Evolutionary conservation across 1,284 basidiomycete species (phyloP).

Genomic region (Heterobasidion annosum): DNA sequence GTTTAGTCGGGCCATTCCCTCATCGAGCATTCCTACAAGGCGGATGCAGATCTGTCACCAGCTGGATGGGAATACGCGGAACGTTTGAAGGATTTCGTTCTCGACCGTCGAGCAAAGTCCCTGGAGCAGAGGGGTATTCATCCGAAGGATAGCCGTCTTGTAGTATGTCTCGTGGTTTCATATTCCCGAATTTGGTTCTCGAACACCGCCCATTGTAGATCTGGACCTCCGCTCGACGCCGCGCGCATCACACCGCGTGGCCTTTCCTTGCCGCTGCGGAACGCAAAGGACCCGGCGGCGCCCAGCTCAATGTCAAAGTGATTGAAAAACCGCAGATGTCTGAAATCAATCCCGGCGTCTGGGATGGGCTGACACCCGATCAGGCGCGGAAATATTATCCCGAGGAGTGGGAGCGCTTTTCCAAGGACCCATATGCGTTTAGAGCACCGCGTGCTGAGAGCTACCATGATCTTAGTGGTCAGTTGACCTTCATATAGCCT

Average conservation of each 20-base stretch:
- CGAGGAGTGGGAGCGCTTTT: slow-evolving; percentile 89
- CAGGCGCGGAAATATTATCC: slow-evolving; percentile 89
- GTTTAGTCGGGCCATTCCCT: slow-evolving; percentile 84
- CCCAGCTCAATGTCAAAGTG: slow-evolving; percentile 57
- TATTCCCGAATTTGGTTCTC: no score
- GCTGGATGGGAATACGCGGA: slow-evolving; percentile 95
- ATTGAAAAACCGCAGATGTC: slow-evolving; percentile 93
- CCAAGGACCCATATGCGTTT: slow-evolving; percentile 90
- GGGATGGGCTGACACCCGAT: slow-evolving; percentile 90
- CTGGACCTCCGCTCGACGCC: slow-evolving; percentile 92
- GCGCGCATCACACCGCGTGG: slow-evolving; percentile 94
- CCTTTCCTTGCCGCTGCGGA: slow-evolving; percentile 62
- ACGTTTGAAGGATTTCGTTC: slow-evolving; percentile 76
- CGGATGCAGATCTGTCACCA: slow-evolving; percentile 93
- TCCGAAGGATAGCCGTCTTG: slow-evolving; percentile 58
- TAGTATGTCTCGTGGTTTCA: slow-evolving; percentile 39
- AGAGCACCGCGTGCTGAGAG: slow-evolving; percentile 89
- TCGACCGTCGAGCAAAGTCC: slow-evolving; percentile 63
- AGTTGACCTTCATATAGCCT: slow-evolving; percentile 13
- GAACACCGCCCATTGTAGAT: slow-evolving; percentile 42
- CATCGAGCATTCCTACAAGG: slow-evolving; percentile 98
- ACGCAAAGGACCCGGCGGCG: slow-evolving; percentile 11
- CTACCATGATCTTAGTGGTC: slow-evolving; percentile 82
- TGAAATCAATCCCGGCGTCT: slow-evolving; percentile 96
- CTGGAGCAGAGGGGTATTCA: slow-evolving; percentile 61